phyloP scores from a whole-genome alignment of 768 basidiomycete genomes.

The Obba rivulosa region DNA sequence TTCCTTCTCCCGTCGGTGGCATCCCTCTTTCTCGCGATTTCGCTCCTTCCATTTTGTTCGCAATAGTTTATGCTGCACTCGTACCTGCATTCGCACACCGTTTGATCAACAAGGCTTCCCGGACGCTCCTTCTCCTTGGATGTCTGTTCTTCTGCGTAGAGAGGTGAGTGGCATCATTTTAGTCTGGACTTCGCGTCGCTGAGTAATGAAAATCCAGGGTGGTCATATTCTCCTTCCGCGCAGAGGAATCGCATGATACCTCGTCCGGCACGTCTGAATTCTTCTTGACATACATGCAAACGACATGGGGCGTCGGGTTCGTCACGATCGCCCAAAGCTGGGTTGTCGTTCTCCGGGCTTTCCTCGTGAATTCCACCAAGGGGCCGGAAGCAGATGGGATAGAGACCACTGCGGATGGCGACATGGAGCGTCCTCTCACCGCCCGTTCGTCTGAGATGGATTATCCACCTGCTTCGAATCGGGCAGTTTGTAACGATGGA shows the following conservation, averaged over 20 bases:
- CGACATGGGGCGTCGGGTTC: slow-evolving; percentile 9
- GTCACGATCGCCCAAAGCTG: slow-evolving; percentile 10
- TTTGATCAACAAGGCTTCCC: slow-evolving; percentile 27
- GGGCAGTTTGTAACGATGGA: not conserved
- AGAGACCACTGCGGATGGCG: not conserved
- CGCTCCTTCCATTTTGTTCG: slow-evolving; percentile 38
- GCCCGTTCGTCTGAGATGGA: too few species aligned
- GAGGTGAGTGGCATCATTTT: slow-evolving; percentile 25
- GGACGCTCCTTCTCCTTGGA: slow-evolving; percentile 30
- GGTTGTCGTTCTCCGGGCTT: slow-evolving; percentile 5
- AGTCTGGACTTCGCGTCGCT: too few species aligned
- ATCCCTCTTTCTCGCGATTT: slow-evolving; percentile 32
- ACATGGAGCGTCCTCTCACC: too few species aligned
- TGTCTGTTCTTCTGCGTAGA: slow-evolving; percentile 31
- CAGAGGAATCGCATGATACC: slow-evolving; percentile 13
- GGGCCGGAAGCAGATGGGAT: not conserved
- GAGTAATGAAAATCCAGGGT: slow-evolving; percentile 14
- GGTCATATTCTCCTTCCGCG: slow-evolving; percentile 17
- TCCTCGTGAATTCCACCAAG: slow-evolving; percentile 6
- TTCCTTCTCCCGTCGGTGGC: slow-evolving; percentile 42
- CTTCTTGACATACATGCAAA: slow-evolving; percentile 18
- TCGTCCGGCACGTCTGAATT: slow-evolving; percentile 7
- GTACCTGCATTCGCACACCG: slow-evolving; percentile 34
- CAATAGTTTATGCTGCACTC: slow-evolving; percentile 32
- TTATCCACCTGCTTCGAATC: not conserved